These are phyloP conservation scores for Penicillium crustosum DNA, from an alignment of 2,329 filamentous ascomycete species.

Conservation along the genomic window DNA sequence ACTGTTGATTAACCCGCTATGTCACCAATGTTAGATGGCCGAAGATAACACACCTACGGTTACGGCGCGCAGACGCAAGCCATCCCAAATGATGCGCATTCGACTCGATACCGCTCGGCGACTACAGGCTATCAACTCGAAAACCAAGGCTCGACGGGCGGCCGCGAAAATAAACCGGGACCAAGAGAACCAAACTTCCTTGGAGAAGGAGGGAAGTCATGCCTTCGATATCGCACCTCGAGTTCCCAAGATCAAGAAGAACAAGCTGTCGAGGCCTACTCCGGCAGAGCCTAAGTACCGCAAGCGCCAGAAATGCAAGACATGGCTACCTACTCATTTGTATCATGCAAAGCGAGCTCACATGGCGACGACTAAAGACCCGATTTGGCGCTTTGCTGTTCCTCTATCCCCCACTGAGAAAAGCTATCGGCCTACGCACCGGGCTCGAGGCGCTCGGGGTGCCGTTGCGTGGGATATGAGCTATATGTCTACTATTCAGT, in stretches of 20 bases:
- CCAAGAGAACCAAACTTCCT: slow-evolving; percentile 23
- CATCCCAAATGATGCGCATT: slow-evolving; percentile 47
- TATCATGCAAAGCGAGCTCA: slow-evolving; percentile 90
- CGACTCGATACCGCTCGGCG: slow-evolving; percentile 74
- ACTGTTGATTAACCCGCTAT: neutral
- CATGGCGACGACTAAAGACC: slow-evolving; percentile 76
- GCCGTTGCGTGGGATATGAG: slow-evolving; percentile 90
- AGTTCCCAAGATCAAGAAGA: slow-evolving; percentile 67
- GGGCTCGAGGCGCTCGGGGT: slow-evolving; percentile 71
- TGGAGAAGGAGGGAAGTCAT: slow-evolving; percentile 31
- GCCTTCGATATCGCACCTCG: slow-evolving; percentile 40
- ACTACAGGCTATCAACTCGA: slow-evolving; percentile 60
- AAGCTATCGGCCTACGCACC: slow-evolving; percentile 82
- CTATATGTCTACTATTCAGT: slow-evolving; percentile 81
- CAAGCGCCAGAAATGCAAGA: slow-evolving; percentile 83
- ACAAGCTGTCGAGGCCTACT: slow-evolving; percentile 65
- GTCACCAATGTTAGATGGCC: slow-evolving; percentile 59
- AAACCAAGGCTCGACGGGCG: slow-evolving; percentile 42
- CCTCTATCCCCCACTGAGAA: slow-evolving; percentile 86
- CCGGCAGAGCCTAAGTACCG: slow-evolving; percentile 69
- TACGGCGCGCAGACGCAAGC: slow-evolving; percentile 54
- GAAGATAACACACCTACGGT: slow-evolving; percentile 90
- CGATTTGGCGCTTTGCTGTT: slow-evolving; percentile 87
- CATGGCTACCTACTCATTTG: slow-evolving; percentile 90
- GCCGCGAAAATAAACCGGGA: slow-evolving; percentile 48